A percentile compares a stretch with the other conserved stretches of the same genome.
These are phyloP conservation scores for Stachybotrys chlorohalonatus DNA, from an alignment of 2,329 filamentous ascomycete genomes.

Conservation along the genomic window DNA sequence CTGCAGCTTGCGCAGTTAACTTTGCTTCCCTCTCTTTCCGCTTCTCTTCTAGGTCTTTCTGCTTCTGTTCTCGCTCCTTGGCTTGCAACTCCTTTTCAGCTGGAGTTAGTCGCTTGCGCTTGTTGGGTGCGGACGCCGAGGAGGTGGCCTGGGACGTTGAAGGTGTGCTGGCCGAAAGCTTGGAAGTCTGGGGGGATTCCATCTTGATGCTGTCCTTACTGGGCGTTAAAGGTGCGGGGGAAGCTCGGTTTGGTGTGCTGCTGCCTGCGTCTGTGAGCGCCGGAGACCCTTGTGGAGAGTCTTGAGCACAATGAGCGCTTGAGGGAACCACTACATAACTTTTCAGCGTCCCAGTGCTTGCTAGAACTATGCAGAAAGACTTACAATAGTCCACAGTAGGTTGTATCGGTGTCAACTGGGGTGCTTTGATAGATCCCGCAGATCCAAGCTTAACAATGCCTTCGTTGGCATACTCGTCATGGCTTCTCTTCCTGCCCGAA, in stretches of 20 bases:
- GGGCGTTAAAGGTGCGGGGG: slow-evolving; percentile 25
- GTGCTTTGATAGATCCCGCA: background rate
- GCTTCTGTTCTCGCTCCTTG: slow-evolving; percentile 27
- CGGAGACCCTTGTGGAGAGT: slow-evolving; percentile 16
- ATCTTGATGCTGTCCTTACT: slow-evolving; percentile 12
- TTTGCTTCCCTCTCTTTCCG: slow-evolving; percentile 18
- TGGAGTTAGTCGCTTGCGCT: slow-evolving; percentile 33
- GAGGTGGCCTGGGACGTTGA: slow-evolving; percentile 10
- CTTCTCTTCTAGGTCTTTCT: slow-evolving; percentile 25
- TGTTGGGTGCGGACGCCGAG: slow-evolving; percentile 16
- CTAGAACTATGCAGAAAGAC: background rate
- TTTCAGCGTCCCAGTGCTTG: background rate
- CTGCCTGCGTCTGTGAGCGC: slow-evolving; percentile 32
- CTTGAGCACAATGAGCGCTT: background rate
- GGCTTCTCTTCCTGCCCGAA: slow-evolving; percentile 33
- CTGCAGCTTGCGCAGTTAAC: slow-evolving; percentile 23
- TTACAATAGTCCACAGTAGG: background rate
- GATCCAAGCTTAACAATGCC: slow-evolving; percentile 5
- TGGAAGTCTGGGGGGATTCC: slow-evolving; percentile 1
- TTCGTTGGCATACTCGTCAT: slow-evolving; percentile 33
- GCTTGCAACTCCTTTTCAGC: slow-evolving; percentile 29
- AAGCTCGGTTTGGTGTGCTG: slow-evolving; percentile 27
- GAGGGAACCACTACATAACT: background rate
- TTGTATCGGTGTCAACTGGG: background rate
- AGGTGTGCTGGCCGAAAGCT: slow-evolving; percentile 9